These are phyloP conservation scores for Yamadazyma trypodendri DNA, from an alignment of 1,139 yeast genomes.

Conservation along the genomic window DNA sequence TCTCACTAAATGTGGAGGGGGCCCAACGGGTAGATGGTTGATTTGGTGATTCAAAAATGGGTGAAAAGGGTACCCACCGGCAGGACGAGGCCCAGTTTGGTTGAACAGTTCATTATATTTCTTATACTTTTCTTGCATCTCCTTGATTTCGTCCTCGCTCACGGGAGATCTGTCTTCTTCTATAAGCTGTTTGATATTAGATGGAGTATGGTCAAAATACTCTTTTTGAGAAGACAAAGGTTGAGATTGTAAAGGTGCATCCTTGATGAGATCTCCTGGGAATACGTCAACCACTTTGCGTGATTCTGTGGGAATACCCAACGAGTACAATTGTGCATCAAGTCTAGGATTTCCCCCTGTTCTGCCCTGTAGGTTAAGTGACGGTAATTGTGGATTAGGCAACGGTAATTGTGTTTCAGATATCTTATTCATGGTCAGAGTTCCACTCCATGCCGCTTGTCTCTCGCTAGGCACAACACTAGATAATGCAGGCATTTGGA, in stretches of 20 bases:
- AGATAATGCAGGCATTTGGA: background rate
- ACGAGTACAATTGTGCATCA: background rate
- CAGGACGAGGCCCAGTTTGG: background rate
- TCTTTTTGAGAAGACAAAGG: constrained; percentile 56
- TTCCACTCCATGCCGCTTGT: background rate
- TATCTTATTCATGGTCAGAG: background rate
- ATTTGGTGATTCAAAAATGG: background rate
- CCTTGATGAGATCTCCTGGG: constrained; percentile 44
- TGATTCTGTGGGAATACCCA: constrained; percentile 3
- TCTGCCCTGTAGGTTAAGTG: no score
- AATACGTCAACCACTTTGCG: constrained; percentile 47
- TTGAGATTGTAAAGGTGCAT: constrained; percentile 54
- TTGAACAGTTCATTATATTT: background rate
- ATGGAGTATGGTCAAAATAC: constrained; percentile 27
- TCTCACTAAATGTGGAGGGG: background rate
- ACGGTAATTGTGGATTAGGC: no score
- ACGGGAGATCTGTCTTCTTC: constrained; percentile 40
- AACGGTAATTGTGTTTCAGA: no score
- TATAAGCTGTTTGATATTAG: constrained; percentile 7
- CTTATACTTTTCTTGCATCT: constrained; percentile 37
- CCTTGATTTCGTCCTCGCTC: constrained; percentile 37
- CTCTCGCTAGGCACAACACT: no score
- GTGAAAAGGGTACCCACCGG: background rate
- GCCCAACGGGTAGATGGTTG: background rate
- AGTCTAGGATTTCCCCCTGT: no score